Percentiles rank a stretch among this genome's conserved stretches.
Evolutionary conservation across 2,329 filamentous ascomycete species (phyloP).

Genomic region (Verruconis gallopava): DNA sequence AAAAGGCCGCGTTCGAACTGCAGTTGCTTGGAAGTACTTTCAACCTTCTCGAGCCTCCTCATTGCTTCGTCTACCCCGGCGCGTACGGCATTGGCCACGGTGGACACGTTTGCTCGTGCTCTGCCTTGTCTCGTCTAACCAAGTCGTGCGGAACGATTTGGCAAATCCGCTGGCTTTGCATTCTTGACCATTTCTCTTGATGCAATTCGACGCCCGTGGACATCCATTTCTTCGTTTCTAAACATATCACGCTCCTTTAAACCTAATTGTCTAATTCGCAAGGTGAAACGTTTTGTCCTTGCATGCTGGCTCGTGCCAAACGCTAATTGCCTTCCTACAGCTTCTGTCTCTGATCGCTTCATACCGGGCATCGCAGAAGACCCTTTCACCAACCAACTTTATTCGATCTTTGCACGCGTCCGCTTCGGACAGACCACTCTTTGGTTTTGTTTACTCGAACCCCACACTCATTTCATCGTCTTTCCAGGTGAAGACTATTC

Average conservation of each 20-base stretch:
- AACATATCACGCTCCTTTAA: conserved; percentile 25
- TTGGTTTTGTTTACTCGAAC: conserved; percentile 27
- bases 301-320: conserved; percentile 21
- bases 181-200: conserved; percentile 27
- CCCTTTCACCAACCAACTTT: conserved; percentile 43
- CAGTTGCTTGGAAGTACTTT: too few species aligned
- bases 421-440: conserved; percentile 37
- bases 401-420: conserved; percentile 41
- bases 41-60: too few species aligned
- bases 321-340: too few species aligned
- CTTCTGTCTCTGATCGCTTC: too few species aligned
- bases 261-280: conserved; percentile 35
- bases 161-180: conserved; percentile 22
- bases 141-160: conserved; percentile 19
- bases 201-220: too few species aligned
- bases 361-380: conserved; percentile 10
- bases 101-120: conserved; percentile 44
- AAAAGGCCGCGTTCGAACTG: too few species aligned
- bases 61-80: too few species aligned
- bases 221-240: conserved; percentile 22
- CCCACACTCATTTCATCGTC: conserved; percentile 30
- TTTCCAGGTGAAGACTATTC: conserved; percentile 36
- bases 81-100: conserved; percentile 15
- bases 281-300: conserved; percentile 27
- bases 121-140: conserved; percentile 25